These are phyloP conservation scores for Begonia peltatifolia DNA, from an alignment of 306 rosid species.

Conservation along the genomic window DNA sequence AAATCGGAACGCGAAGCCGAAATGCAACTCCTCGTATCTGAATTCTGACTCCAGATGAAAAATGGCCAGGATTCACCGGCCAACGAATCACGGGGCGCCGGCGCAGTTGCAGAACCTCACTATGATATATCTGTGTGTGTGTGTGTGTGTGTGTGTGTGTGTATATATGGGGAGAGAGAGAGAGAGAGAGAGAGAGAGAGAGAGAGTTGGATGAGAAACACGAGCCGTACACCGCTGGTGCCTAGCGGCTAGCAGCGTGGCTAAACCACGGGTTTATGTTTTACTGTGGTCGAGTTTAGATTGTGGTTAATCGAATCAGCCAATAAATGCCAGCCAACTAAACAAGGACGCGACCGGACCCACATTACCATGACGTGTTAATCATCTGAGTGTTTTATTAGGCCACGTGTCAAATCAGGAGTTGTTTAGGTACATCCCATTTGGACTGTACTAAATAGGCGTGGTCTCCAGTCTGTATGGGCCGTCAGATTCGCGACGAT, in stretches of 20 bases:
- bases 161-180: neutral
- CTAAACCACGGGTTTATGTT: constrained; percentile 24
- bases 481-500: constrained; percentile 7
- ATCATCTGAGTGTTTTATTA: neutral
- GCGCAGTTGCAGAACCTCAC: neutral
- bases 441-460: constrained; percentile 1
- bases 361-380: constrained; percentile 17
- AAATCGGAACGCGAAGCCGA: too few relatives aligned
- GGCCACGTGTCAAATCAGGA: constrained; percentile 12
- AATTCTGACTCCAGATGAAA: too few relatives aligned
- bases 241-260: neutral
- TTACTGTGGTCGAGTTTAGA: neutral
- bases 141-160: too few relatives aligned
- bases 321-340: constrained; percentile 50
- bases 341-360: constrained; percentile 12
- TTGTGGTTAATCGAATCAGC: constrained; percentile 2
- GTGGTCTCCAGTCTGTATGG: constrained; percentile 7
- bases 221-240: constrained; percentile 10
- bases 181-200: neutral
- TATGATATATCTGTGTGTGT: neutral
- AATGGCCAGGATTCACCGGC: too few relatives aligned
- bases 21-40: too few relatives aligned
- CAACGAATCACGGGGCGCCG: neutral
- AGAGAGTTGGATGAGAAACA: constrained; percentile 12
- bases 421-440: neutral